Evolutionary conservation across 805 yeast species (phyloP), one percentile per base, ranked within the genome.

Genomic region (Saccharomycopsis guyanensis): DNA sequence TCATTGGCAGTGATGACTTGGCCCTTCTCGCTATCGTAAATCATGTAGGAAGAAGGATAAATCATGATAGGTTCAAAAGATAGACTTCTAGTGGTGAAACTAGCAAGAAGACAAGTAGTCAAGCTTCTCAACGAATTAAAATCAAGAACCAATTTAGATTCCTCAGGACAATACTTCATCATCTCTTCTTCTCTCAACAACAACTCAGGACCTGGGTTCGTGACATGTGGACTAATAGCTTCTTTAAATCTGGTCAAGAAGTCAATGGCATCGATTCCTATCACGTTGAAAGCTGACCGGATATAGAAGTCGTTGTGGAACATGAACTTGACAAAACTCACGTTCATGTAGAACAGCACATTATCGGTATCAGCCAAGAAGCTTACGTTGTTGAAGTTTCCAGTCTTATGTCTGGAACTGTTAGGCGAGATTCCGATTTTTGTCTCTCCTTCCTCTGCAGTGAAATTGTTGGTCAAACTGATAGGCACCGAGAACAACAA

Each of bases 271-370:
- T 33, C 19, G 20, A 6, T 5, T 5, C 20, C 37, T 6, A 15
- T 33, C 37, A 33, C 18, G 20, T 15, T 33, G 20, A 33, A 33
- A 8, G 37, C 37, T 8, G 37, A 33, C 27, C 37, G 29, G 8
- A 45, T 46, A 29, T 46, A 49, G 40, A 49, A 49, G 29, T 49
- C 52, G n/a, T 31, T 20, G 19, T 47, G 42, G 24, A 43, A 47
- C 15, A 37, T 45, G 34, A 32, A 38, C 50, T 46, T 42, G 23
- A 47, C 22, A 4, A 43, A 34, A 32, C 23, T 43, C 19, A 47
- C 34, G 10, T 42, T 19, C 10, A 38, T 29, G 12, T 31, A 15
- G 36, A 42, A 43, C 15, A 43, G 18, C 8, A 33, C 27, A 12
- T 19, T 47, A 3, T 38, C 15, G 19, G 12, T 19, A 12, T 41